These are phyloP conservation scores for Hypoxylon sp. DNA, from an alignment of 2,329 filamentous ascomycete genomes.

Conservation along the genomic window DNA sequence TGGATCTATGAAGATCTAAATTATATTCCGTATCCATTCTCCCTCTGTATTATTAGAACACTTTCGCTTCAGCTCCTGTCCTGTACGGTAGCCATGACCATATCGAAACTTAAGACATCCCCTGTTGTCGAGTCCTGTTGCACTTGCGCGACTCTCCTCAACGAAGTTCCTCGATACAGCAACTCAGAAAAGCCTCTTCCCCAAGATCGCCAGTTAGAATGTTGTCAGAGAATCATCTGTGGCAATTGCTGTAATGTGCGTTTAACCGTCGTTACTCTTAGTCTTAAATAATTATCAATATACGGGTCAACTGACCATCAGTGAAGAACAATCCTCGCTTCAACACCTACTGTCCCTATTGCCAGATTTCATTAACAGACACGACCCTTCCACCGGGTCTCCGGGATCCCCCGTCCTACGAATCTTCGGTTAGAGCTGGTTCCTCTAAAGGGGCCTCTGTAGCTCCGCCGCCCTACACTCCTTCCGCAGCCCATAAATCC, in stretches of 20 bases:
- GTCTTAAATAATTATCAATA: slow-evolving; percentile 6
- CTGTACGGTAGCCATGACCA: slow-evolving; percentile 43
- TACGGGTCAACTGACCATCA: slow-evolving; percentile 31
- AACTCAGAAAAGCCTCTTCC: slow-evolving; percentile 73
- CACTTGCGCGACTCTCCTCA: slow-evolving; percentile 76
- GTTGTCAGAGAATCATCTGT: slow-evolving; percentile 81
- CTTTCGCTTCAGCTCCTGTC: not conserved
- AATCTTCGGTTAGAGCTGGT: slow-evolving; percentile 56
- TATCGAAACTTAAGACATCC: slow-evolving; percentile 36
- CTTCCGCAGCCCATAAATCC: slow-evolving; percentile 46
- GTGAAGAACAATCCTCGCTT: slow-evolving; percentile 76
- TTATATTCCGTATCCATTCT: not conserved
- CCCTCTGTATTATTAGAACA: slow-evolving; percentile 4
- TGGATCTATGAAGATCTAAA: not conserved
- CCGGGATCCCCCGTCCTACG: slow-evolving; percentile 78
- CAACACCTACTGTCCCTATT: slow-evolving; percentile 78
- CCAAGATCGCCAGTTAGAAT: slow-evolving; percentile 73
- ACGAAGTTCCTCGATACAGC: slow-evolving; percentile 66
- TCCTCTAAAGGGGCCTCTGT: slow-evolving; percentile 44
- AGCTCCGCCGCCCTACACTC: slow-evolving; percentile 61
- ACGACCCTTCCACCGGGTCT: slow-evolving; percentile 73
- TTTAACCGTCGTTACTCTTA: slow-evolving; percentile 32
- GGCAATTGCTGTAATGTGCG: slow-evolving; percentile 76
- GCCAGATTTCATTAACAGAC: slow-evolving; percentile 75
- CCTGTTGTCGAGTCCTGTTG: slow-evolving; percentile 69